Conservation (phyloP, 2,329 filamentous ascomycete species). For the Colletotrichum orchidophilum region DNA sequence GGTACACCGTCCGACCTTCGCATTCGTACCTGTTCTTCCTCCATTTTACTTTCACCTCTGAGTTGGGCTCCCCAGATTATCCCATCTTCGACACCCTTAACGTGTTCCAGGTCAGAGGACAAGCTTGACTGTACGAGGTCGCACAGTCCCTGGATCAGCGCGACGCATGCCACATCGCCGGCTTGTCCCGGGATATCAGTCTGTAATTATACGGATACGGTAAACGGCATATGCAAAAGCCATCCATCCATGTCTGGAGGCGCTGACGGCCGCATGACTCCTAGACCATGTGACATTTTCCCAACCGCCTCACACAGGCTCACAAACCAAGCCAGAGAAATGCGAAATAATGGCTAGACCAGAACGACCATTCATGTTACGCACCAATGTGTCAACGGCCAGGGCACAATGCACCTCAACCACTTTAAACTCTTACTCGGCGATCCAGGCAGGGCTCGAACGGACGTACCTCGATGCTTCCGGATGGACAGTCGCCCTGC, state of each 20-base stretch:
- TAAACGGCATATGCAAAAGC: background rate
- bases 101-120: background rate
- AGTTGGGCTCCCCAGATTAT: slow-evolving; percentile 4
- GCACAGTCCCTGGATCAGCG: slow-evolving; percentile 4
- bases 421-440: background rate
- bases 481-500: slow-evolving; percentile 8
- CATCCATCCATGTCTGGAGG: background rate
- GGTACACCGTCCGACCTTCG: slow-evolving; percentile 6
- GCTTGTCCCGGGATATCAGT: background rate
- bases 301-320: background rate
- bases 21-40: slow-evolving; percentile 3
- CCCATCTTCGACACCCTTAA: background rate
- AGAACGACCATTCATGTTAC: background rate
- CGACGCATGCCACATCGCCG: background rate
- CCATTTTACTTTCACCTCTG: background rate
- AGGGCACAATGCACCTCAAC: background rate
- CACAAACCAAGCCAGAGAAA: background rate
- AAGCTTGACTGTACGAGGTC: background rate
- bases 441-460: background rate
- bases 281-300: slow-evolving; percentile 15
- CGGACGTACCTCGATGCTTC: slow-evolving; percentile 21
- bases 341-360: background rate
- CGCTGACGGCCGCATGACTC: slow-evolving; percentile 11
- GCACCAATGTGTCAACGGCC: background rate
- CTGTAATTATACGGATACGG: slow-evolving; percentile 6